Evolutionary conservation across 768 basidiomycete genomes (phyloP), one percentile per base, ranked within the genome.

Genomic region (Ramaria sp.): DNA sequence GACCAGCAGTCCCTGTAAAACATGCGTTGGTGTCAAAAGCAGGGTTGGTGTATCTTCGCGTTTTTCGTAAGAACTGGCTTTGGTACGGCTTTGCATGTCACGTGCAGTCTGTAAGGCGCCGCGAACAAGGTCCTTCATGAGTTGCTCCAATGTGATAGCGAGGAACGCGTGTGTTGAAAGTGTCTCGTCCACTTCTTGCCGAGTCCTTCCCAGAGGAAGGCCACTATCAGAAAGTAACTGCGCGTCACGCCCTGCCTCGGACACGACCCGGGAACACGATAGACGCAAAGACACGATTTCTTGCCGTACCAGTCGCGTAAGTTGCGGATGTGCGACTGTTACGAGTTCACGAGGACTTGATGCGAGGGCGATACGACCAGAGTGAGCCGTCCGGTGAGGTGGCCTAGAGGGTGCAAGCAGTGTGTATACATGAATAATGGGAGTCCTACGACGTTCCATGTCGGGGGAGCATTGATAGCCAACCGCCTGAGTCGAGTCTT

Each of bases 141-240:
- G 59, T 5, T 63, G 63, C 51, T 61, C 66, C 27, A 68, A 59
- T 7, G 62, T 55, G 45, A 66, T 62, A 7, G 73, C 61, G 47
- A 75, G 60, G n/a, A 73, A 32, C 15, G 71, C 73, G 5, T 64
- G 63, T 3, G 72, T 67, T 18, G 68, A 66, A n/a, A 75, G 61
- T 1, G 48, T 48, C 5, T 44, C 61, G 41, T 67, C 69, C 7
- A 60, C 48, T 12, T 51, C 32, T 28, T 34, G 25, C n/a, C 43
- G 32, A 22, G 42, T 39, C 44, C 54, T 36, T 55, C 37, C 53
- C 56, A 61, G 54, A 42, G 60, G n/a, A 47, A 56, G 39, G 13
- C 37, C 57, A n/a, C 48, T 50, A 10, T 8, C 47, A 8, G 43
- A 39, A 3, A 56, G 44, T 15, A 50, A 42, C 30, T 43, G 48